phyloP scores from a whole-genome alignment of 805 yeast species.

The Wickerhamomyces rabaulensis region DNA sequence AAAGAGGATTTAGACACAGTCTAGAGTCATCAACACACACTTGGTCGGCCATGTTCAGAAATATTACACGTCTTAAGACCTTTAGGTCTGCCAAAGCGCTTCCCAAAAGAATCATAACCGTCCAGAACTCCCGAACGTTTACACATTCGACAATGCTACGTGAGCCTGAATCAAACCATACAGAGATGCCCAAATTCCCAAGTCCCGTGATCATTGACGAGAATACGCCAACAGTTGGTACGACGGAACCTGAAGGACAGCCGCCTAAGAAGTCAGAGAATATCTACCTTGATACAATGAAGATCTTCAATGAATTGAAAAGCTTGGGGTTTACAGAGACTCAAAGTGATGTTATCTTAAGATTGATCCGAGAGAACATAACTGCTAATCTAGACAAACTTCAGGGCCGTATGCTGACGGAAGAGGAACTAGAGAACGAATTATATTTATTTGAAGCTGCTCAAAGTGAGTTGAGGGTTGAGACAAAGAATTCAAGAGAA shows the following conservation, averaged over 20 bases:
- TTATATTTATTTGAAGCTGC: slow-evolving; percentile 88
- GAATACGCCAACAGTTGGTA: background rate
- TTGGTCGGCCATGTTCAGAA: background rate
- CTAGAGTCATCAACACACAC: background rate
- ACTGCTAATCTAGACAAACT: slow-evolving; percentile 27
- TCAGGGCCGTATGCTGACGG: slow-evolving; percentile 30
- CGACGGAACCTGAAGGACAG: background rate
- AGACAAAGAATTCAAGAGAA: slow-evolving; percentile 68
- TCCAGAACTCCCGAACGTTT: background rate
- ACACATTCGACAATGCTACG: background rate
- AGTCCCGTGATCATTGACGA: background rate
- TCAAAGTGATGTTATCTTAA: slow-evolving; percentile 58
- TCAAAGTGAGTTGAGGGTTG: slow-evolving; percentile 77
- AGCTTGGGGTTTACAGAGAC: slow-evolving; percentile 52
- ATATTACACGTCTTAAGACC: background rate
- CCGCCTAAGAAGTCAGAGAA: background rate
- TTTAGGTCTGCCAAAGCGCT: background rate
- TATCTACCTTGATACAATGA: slow-evolving; percentile 53
- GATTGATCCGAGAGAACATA: slow-evolving; percentile 32
- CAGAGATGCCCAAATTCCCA: background rate
- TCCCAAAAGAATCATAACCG: background rate
- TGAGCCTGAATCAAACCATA: background rate
- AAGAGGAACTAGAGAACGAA: slow-evolving; percentile 79
- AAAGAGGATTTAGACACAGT: background rate
- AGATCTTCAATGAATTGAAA: slow-evolving; percentile 47